Percentiles rank a stretch among this genome's conserved stretches.
phyloP scores from a whole-genome alignment of 768 basidiomycete species.

The Termitomyces sp. region DNA sequence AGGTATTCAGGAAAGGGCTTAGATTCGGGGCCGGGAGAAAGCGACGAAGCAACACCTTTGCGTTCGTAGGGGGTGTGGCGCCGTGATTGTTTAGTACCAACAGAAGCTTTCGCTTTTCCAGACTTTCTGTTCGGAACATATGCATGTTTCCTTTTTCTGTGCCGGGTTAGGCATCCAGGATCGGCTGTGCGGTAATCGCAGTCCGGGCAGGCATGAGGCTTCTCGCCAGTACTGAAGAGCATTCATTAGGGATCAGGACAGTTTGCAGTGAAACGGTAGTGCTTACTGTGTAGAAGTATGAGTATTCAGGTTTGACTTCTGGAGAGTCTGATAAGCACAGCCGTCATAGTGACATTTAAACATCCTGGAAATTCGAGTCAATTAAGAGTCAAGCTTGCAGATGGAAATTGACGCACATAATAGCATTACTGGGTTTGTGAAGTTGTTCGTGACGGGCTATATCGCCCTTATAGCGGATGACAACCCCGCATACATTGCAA shows the following conservation, averaged over 20 bases:
- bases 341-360: constrained; percentile 20
- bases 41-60: background rate
- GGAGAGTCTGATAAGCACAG: constrained; percentile 23
- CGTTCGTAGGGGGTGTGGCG: constrained; percentile 1
- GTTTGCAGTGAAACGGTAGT: background rate
- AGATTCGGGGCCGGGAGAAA: background rate
- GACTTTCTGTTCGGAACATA: constrained; percentile 12
- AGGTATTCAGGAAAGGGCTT: background rate
- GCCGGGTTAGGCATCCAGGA: constrained; percentile 24
- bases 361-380: constrained; percentile 14
- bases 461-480: constrained; percentile 15
- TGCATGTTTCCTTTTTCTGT: constrained; percentile 23
- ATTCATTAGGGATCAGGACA: background rate
- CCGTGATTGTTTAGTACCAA: background rate
- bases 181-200: constrained; percentile 23
- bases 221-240: constrained; percentile 20
- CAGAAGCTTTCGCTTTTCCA: background rate
- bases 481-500: constrained; percentile 11
- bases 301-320: constrained; percentile 26
- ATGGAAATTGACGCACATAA: constrained; percentile 1
- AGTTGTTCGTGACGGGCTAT: constrained; percentile 12
- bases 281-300: constrained; percentile 26
- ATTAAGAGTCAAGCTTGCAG: background rate
- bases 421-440: constrained; percentile 5
- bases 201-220: constrained; percentile 20